These are phyloP conservation scores for Fusarium xylarioides DNA, from an alignment of 2,329 filamentous ascomycete genomes.

Conservation along the genomic window DNA sequence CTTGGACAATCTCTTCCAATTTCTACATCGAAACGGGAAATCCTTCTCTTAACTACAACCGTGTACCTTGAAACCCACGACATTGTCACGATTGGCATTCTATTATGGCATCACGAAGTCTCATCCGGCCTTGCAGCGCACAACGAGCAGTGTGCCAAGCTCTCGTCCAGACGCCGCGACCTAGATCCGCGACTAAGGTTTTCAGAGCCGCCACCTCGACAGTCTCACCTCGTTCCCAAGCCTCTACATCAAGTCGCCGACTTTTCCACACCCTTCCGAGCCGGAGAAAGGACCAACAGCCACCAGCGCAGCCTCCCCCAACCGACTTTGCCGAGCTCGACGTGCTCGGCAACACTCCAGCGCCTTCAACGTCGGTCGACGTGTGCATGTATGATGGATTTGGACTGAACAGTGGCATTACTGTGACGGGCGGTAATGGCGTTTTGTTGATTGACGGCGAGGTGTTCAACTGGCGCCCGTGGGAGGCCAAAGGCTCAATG, in stretches of 20 bases:
- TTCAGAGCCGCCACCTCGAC: constrained; percentile 9
- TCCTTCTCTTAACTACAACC: neutral
- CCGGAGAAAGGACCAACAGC: constrained; percentile 29
- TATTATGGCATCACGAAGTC: constrained; percentile 37
- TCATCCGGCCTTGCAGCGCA: constrained; percentile 30
- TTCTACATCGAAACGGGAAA: neutral
- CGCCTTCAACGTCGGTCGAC: constrained; percentile 84
- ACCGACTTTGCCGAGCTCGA: constrained; percentile 80
- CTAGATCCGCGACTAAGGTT: constrained; percentile 20
- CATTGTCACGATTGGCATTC: neutral
- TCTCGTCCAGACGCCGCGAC: constrained; percentile 22
- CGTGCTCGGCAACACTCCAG: constrained; percentile 77
- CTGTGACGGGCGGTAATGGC: constrained; percentile 74
- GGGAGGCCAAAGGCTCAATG: constrained; percentile 62
- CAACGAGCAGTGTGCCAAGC: constrained; percentile 34
- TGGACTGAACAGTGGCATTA: constrained; percentile 81
- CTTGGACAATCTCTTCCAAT: constrained; percentile 2
- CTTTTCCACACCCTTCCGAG: constrained; percentile 36
- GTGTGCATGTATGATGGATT: constrained; percentile 86
- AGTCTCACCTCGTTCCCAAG: neutral
- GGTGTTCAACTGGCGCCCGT: constrained; percentile 89
- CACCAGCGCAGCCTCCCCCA: constrained; percentile 48
- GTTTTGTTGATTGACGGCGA: constrained; percentile 86
- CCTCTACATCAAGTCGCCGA: constrained; percentile 1
- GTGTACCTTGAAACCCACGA: neutral